phyloP scores from a whole-genome alignment of 345 rosid genomes.

The Microcos paniculata region DNA sequence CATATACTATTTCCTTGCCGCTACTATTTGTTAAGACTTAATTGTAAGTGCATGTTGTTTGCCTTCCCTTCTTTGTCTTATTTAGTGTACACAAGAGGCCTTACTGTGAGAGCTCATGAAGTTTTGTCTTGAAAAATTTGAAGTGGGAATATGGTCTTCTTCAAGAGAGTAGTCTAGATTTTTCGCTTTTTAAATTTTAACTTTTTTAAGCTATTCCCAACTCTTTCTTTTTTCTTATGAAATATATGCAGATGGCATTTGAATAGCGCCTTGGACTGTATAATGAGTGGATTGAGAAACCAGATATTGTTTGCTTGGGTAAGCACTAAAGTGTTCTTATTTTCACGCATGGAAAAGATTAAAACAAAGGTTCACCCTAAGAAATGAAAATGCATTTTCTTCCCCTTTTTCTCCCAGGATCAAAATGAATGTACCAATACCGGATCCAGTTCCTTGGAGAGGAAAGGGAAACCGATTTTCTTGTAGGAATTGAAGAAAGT shows the following conservation, averaged over 20 bases:
- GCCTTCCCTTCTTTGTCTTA: neutral
- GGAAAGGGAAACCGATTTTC: constrained; percentile 32
- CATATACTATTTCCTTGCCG: too few species aligned
- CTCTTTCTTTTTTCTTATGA: neutral
- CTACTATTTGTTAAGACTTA: neutral
- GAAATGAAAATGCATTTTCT: neutral
- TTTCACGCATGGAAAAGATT: neutral
- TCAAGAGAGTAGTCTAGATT: constrained; percentile 19
- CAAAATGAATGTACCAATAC: constrained; percentile 36
- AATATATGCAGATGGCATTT: constrained; percentile 16
- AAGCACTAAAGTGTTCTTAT: neutral
- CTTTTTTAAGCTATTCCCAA: too few species aligned
- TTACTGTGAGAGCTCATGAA: constrained; percentile 36
- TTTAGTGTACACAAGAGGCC: constrained; percentile 54
- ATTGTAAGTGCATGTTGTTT: neutral
- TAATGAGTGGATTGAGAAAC: constrained; percentile 12
- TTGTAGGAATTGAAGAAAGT: constrained; percentile 37
- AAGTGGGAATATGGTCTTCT: constrained; percentile 57
- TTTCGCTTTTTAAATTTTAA: neutral
- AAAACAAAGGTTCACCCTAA: neutral
- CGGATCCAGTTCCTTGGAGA: constrained; percentile 28
- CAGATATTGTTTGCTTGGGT: constrained; percentile 43
- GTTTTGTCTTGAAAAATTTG: constrained; percentile 44
- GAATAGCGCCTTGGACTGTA: constrained; percentile 23
- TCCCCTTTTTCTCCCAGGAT: constrained; percentile 27